Base-by-base conservation (phyloP, 192 early-diverging fungal genomes). In the Fimicolochytrium jonesii region DNA sequence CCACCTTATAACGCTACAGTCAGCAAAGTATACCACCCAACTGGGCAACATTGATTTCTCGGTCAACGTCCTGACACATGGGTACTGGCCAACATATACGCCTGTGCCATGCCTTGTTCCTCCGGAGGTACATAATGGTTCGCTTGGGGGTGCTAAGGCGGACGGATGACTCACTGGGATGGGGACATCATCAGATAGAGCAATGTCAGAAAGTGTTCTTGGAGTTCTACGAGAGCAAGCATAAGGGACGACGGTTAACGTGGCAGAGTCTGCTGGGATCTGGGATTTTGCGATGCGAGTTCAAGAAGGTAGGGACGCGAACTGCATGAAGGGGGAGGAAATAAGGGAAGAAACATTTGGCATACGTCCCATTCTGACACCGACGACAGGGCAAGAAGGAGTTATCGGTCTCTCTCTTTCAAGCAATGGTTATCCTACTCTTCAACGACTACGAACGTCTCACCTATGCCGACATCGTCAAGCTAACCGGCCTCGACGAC, bases 71-170 rank as follows among this genome's bases (percentile, higher is more conserved):
- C 73, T 99, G 58, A 94, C 94, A 2, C 75, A 86, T 60, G 87
- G 89, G 2, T 92, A 83, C 73, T 99, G 94, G 96, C 96, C 96
- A 4, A 87, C 89, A 1, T 97, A 95, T 76, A 76, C 88, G 36
- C 87, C 88, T 10, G 67, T 82, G 4, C 73, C 83, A 2, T 70
- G 89, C 13, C 88, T 74, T 23, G 62, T 95, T 30, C 94, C 97
- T 1, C 30, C 63, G 5, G 71, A 88, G 47, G 86, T 93, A 61
- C 55, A 69, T 23, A 29, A 20, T 17, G 48, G 48, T 15, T 29
- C 54, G 30, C 67, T 17, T 63, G 50, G 25, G 81, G 79, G 26
- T 56, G 37, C 9, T 41, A n/a, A 9, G 37, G n/a, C n/a, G 9
- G 37, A n/a, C 37, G 9, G 37, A 41, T 41, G 9, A 11, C 37